Percentiles rank a stretch among this genome's conserved stretches.
Evolutionary conservation across 768 basidiomycete species (phyloP).

Genomic region (Coprinopsis marcescibilis): DNA sequence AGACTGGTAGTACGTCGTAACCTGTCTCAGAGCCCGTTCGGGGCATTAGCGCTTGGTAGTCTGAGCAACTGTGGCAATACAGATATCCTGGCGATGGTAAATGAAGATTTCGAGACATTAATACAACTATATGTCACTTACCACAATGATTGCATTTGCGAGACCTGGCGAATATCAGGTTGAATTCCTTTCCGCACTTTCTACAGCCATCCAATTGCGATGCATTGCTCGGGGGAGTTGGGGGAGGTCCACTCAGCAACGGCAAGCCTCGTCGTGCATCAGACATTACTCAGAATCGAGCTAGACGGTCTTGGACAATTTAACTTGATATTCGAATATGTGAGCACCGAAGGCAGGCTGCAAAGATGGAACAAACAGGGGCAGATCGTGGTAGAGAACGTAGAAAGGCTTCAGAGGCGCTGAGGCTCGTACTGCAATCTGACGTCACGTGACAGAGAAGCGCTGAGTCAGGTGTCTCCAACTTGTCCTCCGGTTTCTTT

Average conservation of each 20-base stretch:
- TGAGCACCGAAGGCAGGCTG: background rate
- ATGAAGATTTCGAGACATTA: slow-evolving; percentile 3
- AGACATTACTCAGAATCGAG: background rate
- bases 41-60: slow-evolving; percentile 78
- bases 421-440: too few relatives aligned
- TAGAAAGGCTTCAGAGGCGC: too few relatives aligned
- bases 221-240: background rate
- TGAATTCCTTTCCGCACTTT: slow-evolving; percentile 1
- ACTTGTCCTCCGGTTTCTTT: too few relatives aligned
- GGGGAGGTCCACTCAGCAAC: slow-evolving; percentile 2
- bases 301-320: background rate
- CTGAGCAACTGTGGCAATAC: slow-evolving; percentile 70
- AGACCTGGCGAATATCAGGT: slow-evolving; percentile 1
- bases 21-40: slow-evolving; percentile 46
- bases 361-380: background rate
- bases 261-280: background rate
- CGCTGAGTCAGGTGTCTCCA: too few relatives aligned
- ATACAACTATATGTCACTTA: slow-evolving; percentile 1
- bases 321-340: background rate
- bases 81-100: slow-evolving; percentile 50
- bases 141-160: slow-evolving; percentile 5
- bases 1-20: slow-evolving; percentile 62
- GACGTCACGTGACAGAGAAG: too few relatives aligned
- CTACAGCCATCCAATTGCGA: background rate
- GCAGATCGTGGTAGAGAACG: background rate